Conservation (phyloP, 768 basidiomycete genomes). For the Tricholoma furcatifolium region DNA sequence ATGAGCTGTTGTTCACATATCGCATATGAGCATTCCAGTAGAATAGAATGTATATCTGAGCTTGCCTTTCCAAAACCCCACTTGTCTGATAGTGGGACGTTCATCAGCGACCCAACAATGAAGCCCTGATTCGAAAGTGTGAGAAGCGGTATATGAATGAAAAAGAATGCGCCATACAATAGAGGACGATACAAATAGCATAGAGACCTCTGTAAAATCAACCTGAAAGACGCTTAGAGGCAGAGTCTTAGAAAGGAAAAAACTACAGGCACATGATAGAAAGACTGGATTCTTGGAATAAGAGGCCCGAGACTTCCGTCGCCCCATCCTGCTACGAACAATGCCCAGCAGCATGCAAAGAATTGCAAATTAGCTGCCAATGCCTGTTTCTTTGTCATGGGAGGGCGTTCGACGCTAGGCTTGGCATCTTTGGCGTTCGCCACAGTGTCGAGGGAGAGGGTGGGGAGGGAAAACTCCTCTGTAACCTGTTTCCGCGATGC, state of each 20-base stretch:
- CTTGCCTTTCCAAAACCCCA: constrained; percentile 31
- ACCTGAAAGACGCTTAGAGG: constrained; percentile 21
- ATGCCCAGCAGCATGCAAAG: constrained; percentile 48
- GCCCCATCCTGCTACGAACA: constrained; percentile 42
- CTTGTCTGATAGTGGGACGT: constrained; percentile 25
- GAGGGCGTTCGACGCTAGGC: neutral
- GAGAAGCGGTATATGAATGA: neutral
- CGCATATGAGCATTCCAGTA: neutral
- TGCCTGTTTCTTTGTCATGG: constrained; percentile 22
- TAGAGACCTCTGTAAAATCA: constrained; percentile 37
- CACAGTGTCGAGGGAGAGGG: neutral
- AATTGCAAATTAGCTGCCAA: constrained; percentile 44
- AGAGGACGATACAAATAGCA: constrained; percentile 42
- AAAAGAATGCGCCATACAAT: constrained; percentile 15
- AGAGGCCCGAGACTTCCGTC: constrained; percentile 12
- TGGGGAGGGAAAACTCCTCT: constrained; percentile 1
- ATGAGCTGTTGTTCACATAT: constrained; percentile 17
- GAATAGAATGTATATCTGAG: constrained; percentile 3
- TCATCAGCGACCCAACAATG: constrained; percentile 28
- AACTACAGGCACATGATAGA: neutral
- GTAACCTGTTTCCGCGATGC: constrained; percentile 12
- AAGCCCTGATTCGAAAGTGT: constrained; percentile 22
- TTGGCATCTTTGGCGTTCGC: neutral
- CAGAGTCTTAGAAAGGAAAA: neutral
- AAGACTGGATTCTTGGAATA: constrained; percentile 8